These are phyloP conservation scores for Pseudogymnoascus sp. DNA, from an alignment of 2,329 filamentous ascomycete species.

Conservation along the genomic window DNA sequence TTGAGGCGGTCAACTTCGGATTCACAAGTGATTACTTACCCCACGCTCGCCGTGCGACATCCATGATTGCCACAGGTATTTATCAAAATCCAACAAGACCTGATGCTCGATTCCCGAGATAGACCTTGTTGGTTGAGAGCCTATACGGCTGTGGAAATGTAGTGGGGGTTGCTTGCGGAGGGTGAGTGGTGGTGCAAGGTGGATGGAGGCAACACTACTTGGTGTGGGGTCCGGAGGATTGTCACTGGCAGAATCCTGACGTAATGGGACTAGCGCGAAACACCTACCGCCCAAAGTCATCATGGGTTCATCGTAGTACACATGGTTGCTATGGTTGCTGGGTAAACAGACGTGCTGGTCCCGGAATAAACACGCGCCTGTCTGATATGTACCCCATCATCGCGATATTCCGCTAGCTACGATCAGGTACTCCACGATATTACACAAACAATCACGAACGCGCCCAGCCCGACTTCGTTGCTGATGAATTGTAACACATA, in stretches of 20 bases:
- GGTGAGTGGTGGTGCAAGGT: background rate
- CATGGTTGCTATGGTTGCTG: conserved; percentile 8
- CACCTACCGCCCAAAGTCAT: conserved; percentile 6
- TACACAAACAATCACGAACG: conserved; percentile 6
- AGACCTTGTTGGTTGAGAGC: background rate
- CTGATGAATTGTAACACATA: conserved; percentile 9
- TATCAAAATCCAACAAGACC: background rate
- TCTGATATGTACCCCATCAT: conserved; percentile 7
- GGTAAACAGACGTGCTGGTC: conserved; percentile 7
- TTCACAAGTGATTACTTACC: conserved; percentile 37
- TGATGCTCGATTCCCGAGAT: background rate
- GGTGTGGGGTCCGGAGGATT: background rate
- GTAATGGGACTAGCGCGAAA: background rate
- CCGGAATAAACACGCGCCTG: conserved; percentile 7
- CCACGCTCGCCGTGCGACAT: conserved; percentile 53
- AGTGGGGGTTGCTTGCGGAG: background rate
- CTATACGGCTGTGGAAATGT: background rate
- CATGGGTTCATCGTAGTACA: background rate
- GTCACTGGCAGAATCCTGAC: background rate
- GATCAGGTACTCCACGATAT: background rate
- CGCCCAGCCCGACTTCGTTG: background rate
- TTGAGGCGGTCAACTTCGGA: conserved; percentile 14
- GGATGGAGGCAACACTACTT: background rate
- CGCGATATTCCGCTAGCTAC: background rate
- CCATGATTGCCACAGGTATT: conserved; percentile 34